Base-by-base conservation (phyloP, 2,329 filamentous ascomycete genomes). In the Coleophoma crateriformis region DNA sequence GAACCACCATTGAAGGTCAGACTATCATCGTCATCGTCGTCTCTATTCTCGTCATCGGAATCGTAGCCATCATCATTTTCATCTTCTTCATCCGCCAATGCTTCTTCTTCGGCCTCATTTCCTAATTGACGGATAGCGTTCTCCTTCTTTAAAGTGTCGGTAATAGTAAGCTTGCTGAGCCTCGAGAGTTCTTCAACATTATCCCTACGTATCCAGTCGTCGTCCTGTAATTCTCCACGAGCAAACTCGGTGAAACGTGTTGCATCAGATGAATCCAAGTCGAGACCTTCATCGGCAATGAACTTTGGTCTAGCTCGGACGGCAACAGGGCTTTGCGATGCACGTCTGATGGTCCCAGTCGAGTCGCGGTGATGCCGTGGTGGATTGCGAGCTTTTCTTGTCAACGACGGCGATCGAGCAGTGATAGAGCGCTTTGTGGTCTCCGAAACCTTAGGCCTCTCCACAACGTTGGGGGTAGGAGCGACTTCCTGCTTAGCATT, bases 51-150 rank as follows among this genome's bases (percentile, higher is more conserved):
- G 7, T 72, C 68, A 8, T 74, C 71, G 1, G 73, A 68, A 13
- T 71, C 67, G 22, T 63, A 63, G 3, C 67, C 63, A 12, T 72
- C 70, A 8, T 71, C 70, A 2, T 67, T 65, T 15, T 67, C 69
- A 4, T 70, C 69, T 4, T 78, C 73, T 7, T 85, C 82, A n/a
- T 86, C 82, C 45, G 89, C 85, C 49, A 87, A 76, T 4, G 84
- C 91, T 68, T 97, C 94, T 61, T 95, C 89, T 64, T 97, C 94
- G 1, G 85, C 94, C 68, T 99, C 92, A 64, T 89, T 85, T 44
- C 84, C 92, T 22, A 97, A 72, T 54, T 87, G 84, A 45, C 92
- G 85, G 54, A 99, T 94, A 32, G 82, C 83, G 54, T 90, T 90
- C 69, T 99, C 94, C 68, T 95, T 95, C 65, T 82, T 79, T 57